phyloP scores from a whole-genome alignment of 331 rosid species.

The Stylosanthes scabra region DNA sequence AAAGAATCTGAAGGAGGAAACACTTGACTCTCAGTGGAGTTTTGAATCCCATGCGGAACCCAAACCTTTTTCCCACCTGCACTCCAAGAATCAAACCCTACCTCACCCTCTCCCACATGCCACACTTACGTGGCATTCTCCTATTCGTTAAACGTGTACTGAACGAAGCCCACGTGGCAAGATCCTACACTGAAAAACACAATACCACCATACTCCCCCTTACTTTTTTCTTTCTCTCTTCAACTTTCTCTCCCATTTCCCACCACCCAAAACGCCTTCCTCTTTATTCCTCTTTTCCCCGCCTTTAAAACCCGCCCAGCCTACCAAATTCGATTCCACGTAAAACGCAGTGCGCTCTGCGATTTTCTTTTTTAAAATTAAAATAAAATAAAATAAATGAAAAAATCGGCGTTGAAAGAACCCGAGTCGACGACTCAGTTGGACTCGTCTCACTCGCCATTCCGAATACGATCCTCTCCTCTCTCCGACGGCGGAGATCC shows the following conservation, averaged over 20 bases:
- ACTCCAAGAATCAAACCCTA: conserved; percentile 29
- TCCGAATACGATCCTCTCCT: conserved; percentile 31
- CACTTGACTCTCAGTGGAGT: conserved; percentile 12
- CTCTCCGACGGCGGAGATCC: conserved; percentile 45
- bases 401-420: conserved; percentile 23
- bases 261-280: conserved; percentile 37
- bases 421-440: conserved; percentile 31
- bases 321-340: not conserved
- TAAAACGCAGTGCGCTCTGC: conserved; percentile 14
- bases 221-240: not conserved
- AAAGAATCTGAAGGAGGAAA: not conserved
- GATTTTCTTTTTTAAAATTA: too few species aligned
- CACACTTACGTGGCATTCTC: not conserved
- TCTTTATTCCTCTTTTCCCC: conserved; percentile 14
- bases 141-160: not conserved
- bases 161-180: conserved; percentile 33
- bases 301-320: conserved; percentile 32
- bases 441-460: conserved; percentile 43
- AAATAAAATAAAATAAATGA: conserved; percentile 32
- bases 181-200: conserved; percentile 38
- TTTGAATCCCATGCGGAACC: conserved; percentile 5
- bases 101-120: not conserved
- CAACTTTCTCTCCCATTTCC: conserved; percentile 19
- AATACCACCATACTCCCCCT: not conserved
- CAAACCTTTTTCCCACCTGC: conserved; percentile 15